Base-by-base conservation (phyloP, 176 grass and related monocot species). In the Luzula sylvatica region DNA sequence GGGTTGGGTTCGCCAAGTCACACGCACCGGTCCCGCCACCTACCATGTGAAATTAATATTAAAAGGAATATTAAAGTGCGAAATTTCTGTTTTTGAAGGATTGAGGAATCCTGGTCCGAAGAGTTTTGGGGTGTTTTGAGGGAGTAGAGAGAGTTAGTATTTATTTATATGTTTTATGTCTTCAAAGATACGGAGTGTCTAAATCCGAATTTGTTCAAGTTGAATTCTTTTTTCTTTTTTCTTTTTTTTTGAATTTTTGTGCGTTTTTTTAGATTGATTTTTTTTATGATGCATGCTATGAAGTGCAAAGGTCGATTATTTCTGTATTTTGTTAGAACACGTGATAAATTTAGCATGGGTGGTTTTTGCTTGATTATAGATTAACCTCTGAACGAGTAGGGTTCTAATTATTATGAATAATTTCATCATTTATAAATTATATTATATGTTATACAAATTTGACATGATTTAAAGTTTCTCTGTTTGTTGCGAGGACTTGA, bases 1-100 rank as follows among this genome's bases (percentile, higher is more conserved):
- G 67, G 75, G 75, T 78, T 15, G 67, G 75, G 27, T 71, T 78
- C 7, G 59, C 75, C 38, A 78, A 78, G 63, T 78, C 75, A 45
- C 59, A 72, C 55, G 52, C 44, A 26, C 67, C 75, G 18, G 58
- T 65, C 9, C 38, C 48, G 2, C 57, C 59, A 3, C 58, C 67
- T 3, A 51, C 53, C 23, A 60, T 61, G 59, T 71, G 44, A 72
- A 11, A 15, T 23, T n/a, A 5, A 2, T 52, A 47, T 26, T 13
- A 39, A 56, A 44, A 14, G 24, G 49, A 46, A 53, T 51, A 16
- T 20, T 47, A 50, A 38, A 49, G 11, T 46, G 13, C 23, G 26
- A 11, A 2, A 25, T 30, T 55, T 3, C 15, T 27, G 38, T 63
- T 64, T 45, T 46, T 18, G 42, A 64, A 45, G 47, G 60, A 64